Evolutionary conservation across 768 basidiomycete genomes (phyloP).

Genomic region (Leccinum uliginosum): DNA sequence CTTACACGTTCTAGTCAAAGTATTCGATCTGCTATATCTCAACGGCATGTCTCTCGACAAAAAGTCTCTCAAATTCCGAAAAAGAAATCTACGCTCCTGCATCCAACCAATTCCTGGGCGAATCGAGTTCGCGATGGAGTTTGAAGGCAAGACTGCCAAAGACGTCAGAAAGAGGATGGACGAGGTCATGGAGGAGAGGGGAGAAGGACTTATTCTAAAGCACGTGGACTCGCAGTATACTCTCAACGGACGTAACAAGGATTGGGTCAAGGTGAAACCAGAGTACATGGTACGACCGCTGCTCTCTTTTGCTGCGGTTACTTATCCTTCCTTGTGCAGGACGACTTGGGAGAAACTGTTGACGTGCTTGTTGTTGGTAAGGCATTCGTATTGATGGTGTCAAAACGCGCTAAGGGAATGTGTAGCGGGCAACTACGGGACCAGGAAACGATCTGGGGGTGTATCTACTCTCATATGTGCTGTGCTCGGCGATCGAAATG

Average conservation of each 20-base stretch:
- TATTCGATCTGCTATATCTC: constrained; percentile 90
- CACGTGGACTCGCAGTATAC: constrained; percentile 76
- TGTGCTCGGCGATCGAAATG: constrained; percentile 66
- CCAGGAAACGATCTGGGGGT: constrained; percentile 79
- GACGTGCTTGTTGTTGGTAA: constrained; percentile 87
- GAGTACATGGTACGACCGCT: constrained; percentile 68
- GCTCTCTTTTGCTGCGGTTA: neutral
- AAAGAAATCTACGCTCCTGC: constrained; percentile 67
- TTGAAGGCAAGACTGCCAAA: constrained; percentile 69
- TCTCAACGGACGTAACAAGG: constrained; percentile 81
- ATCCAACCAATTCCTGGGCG: constrained; percentile 70
- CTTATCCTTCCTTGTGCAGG: constrained; percentile 38
- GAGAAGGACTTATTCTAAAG: constrained; percentile 93
- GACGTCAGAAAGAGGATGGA: constrained; percentile 82
- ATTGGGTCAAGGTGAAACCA: constrained; percentile 95
- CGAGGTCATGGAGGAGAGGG: constrained; percentile 77
- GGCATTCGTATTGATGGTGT: constrained; percentile 16
- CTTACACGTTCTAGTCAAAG: constrained; percentile 66
- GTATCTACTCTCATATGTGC: constrained; percentile 90
- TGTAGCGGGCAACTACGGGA: constrained; percentile 85
- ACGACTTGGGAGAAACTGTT: constrained; percentile 88
- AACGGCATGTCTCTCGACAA: constrained; percentile 78
- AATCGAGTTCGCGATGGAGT: constrained; percentile 73
- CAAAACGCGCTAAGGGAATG: neutral
- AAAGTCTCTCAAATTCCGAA: constrained; percentile 69